Evolutionary conservation across 2,329 filamentous ascomycete species (phyloP).

Genomic region (Botryosphaeria dothidea): DNA sequence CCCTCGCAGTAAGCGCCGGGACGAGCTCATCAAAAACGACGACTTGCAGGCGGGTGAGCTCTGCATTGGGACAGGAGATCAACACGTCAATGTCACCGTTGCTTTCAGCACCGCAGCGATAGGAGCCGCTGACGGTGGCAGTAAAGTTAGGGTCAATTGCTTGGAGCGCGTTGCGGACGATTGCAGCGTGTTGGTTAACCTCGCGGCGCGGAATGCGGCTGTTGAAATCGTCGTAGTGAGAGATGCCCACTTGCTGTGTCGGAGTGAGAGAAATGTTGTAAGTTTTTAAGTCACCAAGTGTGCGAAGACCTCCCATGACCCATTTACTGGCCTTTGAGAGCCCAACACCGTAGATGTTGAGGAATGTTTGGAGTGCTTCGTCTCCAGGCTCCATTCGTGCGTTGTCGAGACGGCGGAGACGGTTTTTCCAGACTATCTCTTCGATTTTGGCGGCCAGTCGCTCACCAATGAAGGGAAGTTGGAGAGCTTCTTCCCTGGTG

Average conservation of each 20-base stretch:
- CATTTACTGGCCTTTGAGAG: constrained; percentile 69
- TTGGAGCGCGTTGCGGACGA: constrained; percentile 62
- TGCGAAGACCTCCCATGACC: constrained; percentile 73
- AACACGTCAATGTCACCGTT: constrained; percentile 86
- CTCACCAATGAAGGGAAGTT: constrained; percentile 68
- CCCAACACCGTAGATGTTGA: constrained; percentile 79
- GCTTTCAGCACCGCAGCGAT: constrained; percentile 72
- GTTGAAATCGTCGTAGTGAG: constrained; percentile 78
- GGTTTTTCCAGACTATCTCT: constrained; percentile 77
- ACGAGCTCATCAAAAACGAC: constrained; percentile 67
- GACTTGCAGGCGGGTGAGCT: constrained; percentile 53
- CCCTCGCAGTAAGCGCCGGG: constrained; percentile 56
- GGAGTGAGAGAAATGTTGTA: constrained; percentile 62
- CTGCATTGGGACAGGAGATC: constrained; percentile 68
- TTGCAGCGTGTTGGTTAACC: constrained; percentile 66
- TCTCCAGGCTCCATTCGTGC: constrained; percentile 68
- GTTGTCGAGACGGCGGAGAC: constrained; percentile 70
- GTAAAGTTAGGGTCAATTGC: constrained; percentile 65
- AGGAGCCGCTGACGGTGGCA: constrained; percentile 79
- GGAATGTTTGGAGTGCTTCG: constrained; percentile 66
- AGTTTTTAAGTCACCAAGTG: constrained; percentile 67
- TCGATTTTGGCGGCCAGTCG: constrained; percentile 83
- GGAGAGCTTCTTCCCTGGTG: constrained; percentile 68
- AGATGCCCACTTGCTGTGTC: constrained; percentile 74
- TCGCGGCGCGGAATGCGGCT: constrained; percentile 76